These are phyloP conservation scores for Lojkania enalia DNA, from an alignment of 2,329 filamentous ascomycete genomes.

Conservation along the genomic window DNA sequence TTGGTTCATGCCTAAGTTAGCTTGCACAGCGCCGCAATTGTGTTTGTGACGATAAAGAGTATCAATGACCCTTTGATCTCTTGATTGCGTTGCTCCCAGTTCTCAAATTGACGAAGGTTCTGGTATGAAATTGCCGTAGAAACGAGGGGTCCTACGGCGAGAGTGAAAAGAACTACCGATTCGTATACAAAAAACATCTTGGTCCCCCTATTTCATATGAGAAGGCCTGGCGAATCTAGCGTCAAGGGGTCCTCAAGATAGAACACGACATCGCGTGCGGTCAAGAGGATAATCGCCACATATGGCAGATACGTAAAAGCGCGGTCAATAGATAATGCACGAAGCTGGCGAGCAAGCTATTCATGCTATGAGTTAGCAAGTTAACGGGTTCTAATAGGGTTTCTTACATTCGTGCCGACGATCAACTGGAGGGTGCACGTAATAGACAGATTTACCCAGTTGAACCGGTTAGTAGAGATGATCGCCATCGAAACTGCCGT, in stretches of 20 bases:
- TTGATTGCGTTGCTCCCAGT: constrained; percentile 10
- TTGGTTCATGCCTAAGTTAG: constrained; percentile 11
- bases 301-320: constrained; percentile 11
- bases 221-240: constrained; percentile 9
- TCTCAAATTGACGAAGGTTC: constrained; percentile 9
- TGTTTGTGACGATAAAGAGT: constrained; percentile 13
- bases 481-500: constrained; percentile 9
- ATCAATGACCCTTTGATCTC: constrained; percentile 9
- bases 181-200: constrained; percentile 16
- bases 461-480: constrained; percentile 10
- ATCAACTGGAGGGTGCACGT: constrained; percentile 11
- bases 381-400: constrained; percentile 10
- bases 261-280: constrained; percentile 9
- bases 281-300: constrained; percentile 13
- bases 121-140: constrained; percentile 11
- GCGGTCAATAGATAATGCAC: constrained; percentile 9
- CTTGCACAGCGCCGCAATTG: constrained; percentile 9
- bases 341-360: constrained; percentile 11
- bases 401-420: constrained; percentile 13
- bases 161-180: constrained; percentile 12
- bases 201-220: constrained; percentile 11
- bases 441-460: constrained; percentile 14
- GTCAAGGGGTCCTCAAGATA: constrained; percentile 14
- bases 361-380: constrained; percentile 13
- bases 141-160: constrained; percentile 10